Percentiles rank a stretch among this genome's conserved stretches.
phyloP scores from a whole-genome alignment of 2,329 filamentous ascomycete species.

The Paraconiothyrium sp. region DNA sequence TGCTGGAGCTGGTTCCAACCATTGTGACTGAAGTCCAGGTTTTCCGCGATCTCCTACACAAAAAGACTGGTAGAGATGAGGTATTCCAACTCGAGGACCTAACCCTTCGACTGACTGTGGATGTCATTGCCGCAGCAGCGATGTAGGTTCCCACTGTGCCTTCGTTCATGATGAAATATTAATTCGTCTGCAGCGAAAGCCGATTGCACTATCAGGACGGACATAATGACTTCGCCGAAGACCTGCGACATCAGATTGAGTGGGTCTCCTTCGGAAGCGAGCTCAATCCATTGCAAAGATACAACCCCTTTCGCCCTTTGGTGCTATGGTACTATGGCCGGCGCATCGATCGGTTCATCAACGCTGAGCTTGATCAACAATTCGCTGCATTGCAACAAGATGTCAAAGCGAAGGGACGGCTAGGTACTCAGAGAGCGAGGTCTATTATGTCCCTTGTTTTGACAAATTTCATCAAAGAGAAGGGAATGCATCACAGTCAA shows the following conservation, averaged over 20 bases:
- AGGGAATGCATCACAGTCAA: constrained; percentile 2
- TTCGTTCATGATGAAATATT: constrained; percentile 8
- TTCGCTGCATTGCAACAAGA: constrained; percentile 21
- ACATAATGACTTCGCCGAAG: constrained; percentile 20
- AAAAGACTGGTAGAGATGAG: background rate
- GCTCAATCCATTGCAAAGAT: constrained; percentile 20
- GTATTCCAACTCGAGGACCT: constrained; percentile 24
- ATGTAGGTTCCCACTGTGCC: constrained; percentile 10
- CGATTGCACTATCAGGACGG: constrained; percentile 18
- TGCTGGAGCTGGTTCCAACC: constrained; percentile 41
- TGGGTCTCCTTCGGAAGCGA: constrained; percentile 19
- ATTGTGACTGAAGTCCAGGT: constrained; percentile 21
- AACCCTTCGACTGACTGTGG: constrained; percentile 20
- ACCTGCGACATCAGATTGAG: constrained; percentile 17
- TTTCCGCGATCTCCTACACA: constrained; percentile 22
- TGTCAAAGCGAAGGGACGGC: background rate
- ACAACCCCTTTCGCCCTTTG: constrained; percentile 18
- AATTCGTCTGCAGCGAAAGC: constrained; percentile 5
- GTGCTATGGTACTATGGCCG: constrained; percentile 25
- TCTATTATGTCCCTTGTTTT: constrained; percentile 25
- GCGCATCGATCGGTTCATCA: constrained; percentile 25
- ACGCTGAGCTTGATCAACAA: constrained; percentile 24
- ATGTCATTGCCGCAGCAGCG: constrained; percentile 20
- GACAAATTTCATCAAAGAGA: constrained; percentile 13
- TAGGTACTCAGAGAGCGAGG: constrained; percentile 6